Conservation (phyloP, 78 protist species). For the Dictyostelium purpureum region DNA sequence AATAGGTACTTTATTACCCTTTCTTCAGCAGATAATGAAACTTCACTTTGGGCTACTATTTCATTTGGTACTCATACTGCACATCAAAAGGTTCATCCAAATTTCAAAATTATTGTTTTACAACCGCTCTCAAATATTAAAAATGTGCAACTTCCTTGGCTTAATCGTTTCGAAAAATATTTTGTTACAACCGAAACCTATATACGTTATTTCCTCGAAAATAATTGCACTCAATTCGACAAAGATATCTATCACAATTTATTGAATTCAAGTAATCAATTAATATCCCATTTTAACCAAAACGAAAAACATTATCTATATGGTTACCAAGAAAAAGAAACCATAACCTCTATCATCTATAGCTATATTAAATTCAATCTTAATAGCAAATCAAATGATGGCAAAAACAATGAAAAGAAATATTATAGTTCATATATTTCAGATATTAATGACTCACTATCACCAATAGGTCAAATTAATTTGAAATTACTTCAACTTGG, state of each 20-base stretch:
- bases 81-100: conserved; percentile 14
- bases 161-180: conserved; percentile 47
- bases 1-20: conserved; percentile 17
- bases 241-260: neutral
- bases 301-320: neutral
- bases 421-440: neutral
- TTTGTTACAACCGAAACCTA: conserved; percentile 3
- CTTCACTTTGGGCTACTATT: conserved; percentile 4
- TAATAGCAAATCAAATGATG: neutral
- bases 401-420: neutral
- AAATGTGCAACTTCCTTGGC: conserved; percentile 29
- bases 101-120: conserved; percentile 16
- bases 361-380: neutral
- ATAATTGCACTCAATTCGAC: neutral
- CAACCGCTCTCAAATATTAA: neutral
- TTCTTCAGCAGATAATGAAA: neutral
- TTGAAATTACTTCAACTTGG: conserved; percentile 30
- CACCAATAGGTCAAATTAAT: neutral
- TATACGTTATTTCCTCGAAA: neutral
- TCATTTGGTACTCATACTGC: conserved; percentile 31
- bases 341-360: neutral
- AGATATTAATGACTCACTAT: neutral
- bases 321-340: neutral
- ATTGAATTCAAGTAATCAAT: neutral
- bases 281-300: neutral